Evolutionary conservation across 768 basidiomycete genomes (phyloP).

Genomic region (Leucosporidium scottii): DNA sequence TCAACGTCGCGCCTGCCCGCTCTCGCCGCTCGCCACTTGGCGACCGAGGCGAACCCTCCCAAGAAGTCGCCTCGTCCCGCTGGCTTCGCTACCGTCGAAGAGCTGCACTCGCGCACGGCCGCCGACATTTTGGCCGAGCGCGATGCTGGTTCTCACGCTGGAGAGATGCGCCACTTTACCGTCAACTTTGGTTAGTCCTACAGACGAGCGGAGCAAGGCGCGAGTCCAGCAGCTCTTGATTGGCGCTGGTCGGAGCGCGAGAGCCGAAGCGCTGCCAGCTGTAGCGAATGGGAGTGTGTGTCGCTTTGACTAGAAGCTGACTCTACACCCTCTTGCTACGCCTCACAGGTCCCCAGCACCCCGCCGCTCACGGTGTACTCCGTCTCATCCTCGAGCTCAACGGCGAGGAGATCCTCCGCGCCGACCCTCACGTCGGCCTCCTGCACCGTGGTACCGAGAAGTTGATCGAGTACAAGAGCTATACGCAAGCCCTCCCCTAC

Average conservation of each 20-base stretch:
- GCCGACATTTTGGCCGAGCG: conserved; percentile 68
- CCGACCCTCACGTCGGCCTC: conserved; percentile 69
- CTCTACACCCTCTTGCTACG: not conserved
- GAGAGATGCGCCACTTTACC: conserved; percentile 79
- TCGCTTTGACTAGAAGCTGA: not conserved
- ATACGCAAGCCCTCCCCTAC: conserved; percentile 93
- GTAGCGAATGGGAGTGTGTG: not conserved
- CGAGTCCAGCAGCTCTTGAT: not conserved
- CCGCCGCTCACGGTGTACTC: conserved; percentile 96
- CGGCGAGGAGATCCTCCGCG: conserved; percentile 72
- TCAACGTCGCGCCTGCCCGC: not conserved
- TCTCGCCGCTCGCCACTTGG: conserved; percentile 4
- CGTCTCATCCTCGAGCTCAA: conserved; percentile 96
- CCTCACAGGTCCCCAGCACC: conserved; percentile 75
- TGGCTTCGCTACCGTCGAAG: conserved; percentile 56
- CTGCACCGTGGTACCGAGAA: conserved; percentile 98
- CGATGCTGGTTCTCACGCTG: conserved; percentile 33
- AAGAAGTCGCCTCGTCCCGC: not conserved
- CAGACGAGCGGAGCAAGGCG: not conserved
- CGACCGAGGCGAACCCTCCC: conserved; percentile 14
- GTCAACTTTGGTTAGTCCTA: conserved; percentile 66
- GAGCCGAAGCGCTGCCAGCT: not conserved
- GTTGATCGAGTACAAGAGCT: conserved; percentile 97
- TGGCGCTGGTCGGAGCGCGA: not conserved
- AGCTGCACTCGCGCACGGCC: conserved; percentile 71